Evolutionary conservation across 2,329 filamentous ascomycete species (phyloP), one percentile per base, ranked within the genome.

Genomic region (Claviceps purpurea): DNA sequence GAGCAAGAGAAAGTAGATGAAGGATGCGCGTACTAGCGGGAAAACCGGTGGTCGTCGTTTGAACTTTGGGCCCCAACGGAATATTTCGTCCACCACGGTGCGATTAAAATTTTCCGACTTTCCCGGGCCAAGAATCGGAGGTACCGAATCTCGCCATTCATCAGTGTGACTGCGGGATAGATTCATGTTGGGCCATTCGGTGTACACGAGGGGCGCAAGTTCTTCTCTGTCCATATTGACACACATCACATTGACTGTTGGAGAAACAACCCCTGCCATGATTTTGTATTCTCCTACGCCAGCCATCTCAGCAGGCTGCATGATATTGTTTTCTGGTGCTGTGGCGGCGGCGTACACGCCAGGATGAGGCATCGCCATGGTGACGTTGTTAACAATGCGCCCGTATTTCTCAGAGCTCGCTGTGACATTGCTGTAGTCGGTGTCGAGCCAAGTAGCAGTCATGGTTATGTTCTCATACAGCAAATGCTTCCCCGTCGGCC

Each of bases 391-490:
- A 59, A 91, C 70, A 39, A 85, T 73, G 26, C 85, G 73, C 0
- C 70, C 67, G 51, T 78, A 64, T 13, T 71, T 61, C 4, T 71
- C 61, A 3, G 74, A 83, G 0, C 72, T 68, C 3, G 68, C 64
- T 0, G 72, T 71, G 18, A 81, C 74, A 52, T 87, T 71, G 38
- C 73, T 67, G 8, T 73, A 67, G 2, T 74, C 60, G 0, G 66
- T 70, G 52, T 85, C 74, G 39, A 89, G 79, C 87, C 87, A 93
- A 2, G 78, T 73, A 0, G 80, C 82, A 1, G 68, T 73, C 51
- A 90, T 71, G 0, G 85, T 89, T 0, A 83, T 88, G 56, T 89
- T 89, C 53, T 89, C 85, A 55, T 79, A 78, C 1, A 89, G 65
- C 8, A 84, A 75, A 1, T 78, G 82, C 47, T 75, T 81, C 0